Percentiles rank a stretch among this genome's conserved stretches.
Evolutionary conservation across 768 basidiomycete genomes (phyloP).

Genomic region (Steccherinum ochraceum): DNA sequence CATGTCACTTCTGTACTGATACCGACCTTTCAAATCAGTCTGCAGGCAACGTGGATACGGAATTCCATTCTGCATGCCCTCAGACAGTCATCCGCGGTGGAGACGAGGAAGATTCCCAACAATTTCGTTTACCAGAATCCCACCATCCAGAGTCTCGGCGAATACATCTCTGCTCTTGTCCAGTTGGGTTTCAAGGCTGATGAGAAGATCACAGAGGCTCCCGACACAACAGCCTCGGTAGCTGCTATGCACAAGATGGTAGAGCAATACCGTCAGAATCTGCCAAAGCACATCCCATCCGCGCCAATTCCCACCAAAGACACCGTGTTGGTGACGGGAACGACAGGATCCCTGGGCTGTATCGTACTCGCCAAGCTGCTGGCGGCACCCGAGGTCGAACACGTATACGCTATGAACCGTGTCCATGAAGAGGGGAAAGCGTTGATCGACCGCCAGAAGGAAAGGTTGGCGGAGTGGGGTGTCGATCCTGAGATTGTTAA

Average conservation of each 20-base stretch:
- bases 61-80: conserved; percentile 25
- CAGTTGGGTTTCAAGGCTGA: no score
- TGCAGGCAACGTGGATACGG: conserved; percentile 28
- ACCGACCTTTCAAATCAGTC: conserved; percentile 7
- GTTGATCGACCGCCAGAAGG: conserved; percentile 20
- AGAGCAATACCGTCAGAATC: conserved; percentile 29
- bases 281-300: conserved; percentile 1
- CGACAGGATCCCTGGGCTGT: conserved; percentile 25
- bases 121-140: conserved; percentile 34
- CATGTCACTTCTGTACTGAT: background rate
- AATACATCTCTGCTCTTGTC: conserved; percentile 13
- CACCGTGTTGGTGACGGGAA: conserved; percentile 27
- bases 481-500: conserved; percentile 22
- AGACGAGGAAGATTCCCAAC: conserved; percentile 16
- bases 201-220: no score
- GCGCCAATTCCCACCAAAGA: conserved; percentile 8
- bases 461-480: conserved; percentile 24
- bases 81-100: conserved; percentile 13
- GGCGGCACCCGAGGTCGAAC: conserved; percentile 9
- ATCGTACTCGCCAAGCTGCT: conserved; percentile 20
- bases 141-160: conserved; percentile 25
- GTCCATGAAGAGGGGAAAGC: conserved; percentile 11
- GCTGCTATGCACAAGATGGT: conserved; percentile 32
- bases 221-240: conserved; percentile 16
- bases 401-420: conserved; percentile 22